These are phyloP conservation scores for Rhizophora apiculata DNA, from an alignment of 345 rosid species.

Conservation along the genomic window DNA sequence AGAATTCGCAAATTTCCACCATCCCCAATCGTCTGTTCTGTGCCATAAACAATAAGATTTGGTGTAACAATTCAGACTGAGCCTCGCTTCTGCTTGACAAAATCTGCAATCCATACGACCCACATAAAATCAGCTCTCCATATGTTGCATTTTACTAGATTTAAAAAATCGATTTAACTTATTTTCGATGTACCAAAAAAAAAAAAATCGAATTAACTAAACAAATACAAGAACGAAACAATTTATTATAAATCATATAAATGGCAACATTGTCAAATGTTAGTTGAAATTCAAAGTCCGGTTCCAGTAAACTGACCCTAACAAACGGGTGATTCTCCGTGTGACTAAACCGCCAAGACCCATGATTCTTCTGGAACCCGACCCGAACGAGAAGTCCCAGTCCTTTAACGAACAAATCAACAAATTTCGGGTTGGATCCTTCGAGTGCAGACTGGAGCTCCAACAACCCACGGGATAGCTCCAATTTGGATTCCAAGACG, in stretches of 20 bases:
- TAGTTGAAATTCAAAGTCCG: background rate
- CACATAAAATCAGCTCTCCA: constrained; percentile 4
- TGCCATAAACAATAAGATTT: constrained; percentile 60
- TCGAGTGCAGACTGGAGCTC: constrained; percentile 89
- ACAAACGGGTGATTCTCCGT: constrained; percentile 76
- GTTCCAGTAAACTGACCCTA: constrained; percentile 40
- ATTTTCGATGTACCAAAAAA: background rate
- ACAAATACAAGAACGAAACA: background rate
- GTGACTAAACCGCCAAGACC: constrained; percentile 47
- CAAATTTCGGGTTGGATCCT: constrained; percentile 56
- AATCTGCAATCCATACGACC: constrained; percentile 45
- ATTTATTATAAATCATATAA: background rate
- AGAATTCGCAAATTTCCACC: constrained; percentile 65
- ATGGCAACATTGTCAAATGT: too few relatives aligned
- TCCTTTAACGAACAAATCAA: constrained; percentile 55
- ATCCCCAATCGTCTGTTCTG: constrained; percentile 47
- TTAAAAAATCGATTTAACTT: background rate
- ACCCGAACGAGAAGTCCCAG: constrained; percentile 58
- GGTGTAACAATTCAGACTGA: constrained; percentile 61
- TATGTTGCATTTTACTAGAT: background rate
- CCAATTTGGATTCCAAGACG: constrained; percentile 52
- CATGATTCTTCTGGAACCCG: constrained; percentile 46
- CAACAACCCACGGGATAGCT: constrained; percentile 54
- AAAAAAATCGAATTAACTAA: background rate
- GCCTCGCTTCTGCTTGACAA: constrained; percentile 60